A percentile compares a stretch with the other conserved stretches of the same genome.
These are phyloP conservation scores for Dacryopinax spathularia DNA, from an alignment of 768 basidiomycete species.

Conservation along the genomic window DNA sequence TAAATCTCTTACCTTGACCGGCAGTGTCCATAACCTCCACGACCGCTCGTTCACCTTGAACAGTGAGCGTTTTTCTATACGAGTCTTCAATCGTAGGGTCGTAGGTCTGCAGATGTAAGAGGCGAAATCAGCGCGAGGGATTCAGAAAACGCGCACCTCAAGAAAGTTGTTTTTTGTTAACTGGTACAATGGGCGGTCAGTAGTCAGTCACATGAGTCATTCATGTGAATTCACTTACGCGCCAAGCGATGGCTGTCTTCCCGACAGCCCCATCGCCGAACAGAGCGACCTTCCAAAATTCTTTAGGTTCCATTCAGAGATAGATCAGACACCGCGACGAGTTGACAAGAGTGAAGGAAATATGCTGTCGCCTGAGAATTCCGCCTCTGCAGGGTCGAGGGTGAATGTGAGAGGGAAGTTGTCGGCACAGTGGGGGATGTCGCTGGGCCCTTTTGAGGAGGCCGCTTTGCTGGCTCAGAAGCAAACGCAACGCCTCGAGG, in stretches of 20 bases:
- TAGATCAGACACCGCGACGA: no score
- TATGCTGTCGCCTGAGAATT: no score
- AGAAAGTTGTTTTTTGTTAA: background rate
- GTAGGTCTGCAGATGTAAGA: constrained; percentile 49
- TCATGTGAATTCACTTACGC: constrained; percentile 39
- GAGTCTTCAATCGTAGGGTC: constrained; percentile 98
- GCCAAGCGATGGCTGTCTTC: constrained; percentile 90
- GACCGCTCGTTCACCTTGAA: constrained; percentile 89
- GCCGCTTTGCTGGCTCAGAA: no score
- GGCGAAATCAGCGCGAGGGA: background rate
- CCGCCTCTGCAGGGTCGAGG: no score
- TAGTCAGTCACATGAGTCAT: background rate
- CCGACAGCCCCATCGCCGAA: constrained; percentile 95
- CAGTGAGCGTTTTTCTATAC: constrained; percentile 85
- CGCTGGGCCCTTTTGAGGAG: no score
- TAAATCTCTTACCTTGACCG: constrained; percentile 60
- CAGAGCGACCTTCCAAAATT: constrained; percentile 75
- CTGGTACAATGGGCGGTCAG: background rate
- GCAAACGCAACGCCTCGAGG: no score
- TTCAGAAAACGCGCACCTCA: constrained; percentile 47
- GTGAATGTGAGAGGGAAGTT: no score
- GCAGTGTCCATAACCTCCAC: constrained; percentile 96
- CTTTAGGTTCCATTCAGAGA: background rate
- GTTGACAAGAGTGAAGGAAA: no score
- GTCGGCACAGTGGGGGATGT: no score